Conservation (phyloP, 2,329 filamentous ascomycete species). For the Colletotrichum sp. region DNA sequence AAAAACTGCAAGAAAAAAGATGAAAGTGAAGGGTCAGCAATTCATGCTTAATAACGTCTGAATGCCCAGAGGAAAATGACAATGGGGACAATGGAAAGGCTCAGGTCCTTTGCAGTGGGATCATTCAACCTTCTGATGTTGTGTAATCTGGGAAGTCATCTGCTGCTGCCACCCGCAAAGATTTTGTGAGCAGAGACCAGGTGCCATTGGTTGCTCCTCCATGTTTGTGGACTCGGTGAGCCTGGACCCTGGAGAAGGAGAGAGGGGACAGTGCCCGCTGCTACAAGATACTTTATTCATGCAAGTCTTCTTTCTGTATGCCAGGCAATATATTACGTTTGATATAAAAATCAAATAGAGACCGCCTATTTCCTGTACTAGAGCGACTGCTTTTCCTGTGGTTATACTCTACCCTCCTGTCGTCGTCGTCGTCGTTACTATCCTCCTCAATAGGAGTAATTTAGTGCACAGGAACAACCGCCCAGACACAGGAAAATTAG, state of each 20-base stretch:
- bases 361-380: background rate
- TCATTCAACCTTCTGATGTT: background rate
- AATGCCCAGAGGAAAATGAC: background rate
- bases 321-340: too few relatives aligned
- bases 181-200: constrained; percentile 12
- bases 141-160: constrained; percentile 14
- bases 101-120: background rate
- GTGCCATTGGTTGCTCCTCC: constrained; percentile 6
- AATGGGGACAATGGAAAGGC: background rate
- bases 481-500: too few relatives aligned
- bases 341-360: too few relatives aligned
- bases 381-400: background rate
- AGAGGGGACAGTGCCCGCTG: constrained; percentile 8
- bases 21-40: background rate
- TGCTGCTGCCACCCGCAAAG: constrained; percentile 5
- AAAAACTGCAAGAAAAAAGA: background rate
- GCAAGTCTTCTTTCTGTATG: background rate
- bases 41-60: background rate
- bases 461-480: too few relatives aligned
- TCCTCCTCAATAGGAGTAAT: too few relatives aligned
- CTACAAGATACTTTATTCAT: background rate
- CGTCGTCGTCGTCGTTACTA: too few relatives aligned
- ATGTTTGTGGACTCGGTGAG: background rate
- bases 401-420: too few relatives aligned
- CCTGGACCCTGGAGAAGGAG: constrained; percentile 10